Evolutionary conservation across 805 yeast genomes (phyloP).

Genomic region (Wickerhamiella brachini): DNA sequence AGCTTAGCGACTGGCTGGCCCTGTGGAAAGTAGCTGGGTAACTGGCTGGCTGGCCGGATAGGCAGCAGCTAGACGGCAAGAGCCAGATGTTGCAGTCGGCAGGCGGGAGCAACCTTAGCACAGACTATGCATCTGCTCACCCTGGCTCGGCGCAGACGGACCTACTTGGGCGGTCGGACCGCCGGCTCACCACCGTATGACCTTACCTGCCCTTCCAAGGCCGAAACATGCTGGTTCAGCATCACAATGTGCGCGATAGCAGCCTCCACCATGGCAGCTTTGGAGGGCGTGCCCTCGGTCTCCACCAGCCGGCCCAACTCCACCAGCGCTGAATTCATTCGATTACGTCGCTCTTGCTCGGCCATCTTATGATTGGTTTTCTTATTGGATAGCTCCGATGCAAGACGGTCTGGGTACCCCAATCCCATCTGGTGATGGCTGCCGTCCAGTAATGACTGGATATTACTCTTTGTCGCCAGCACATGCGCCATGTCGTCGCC

Average conservation of each 20-base stretch:
- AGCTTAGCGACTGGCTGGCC: too few relatives aligned
- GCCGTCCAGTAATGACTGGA: constrained; percentile 31
- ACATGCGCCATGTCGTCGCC: constrained; percentile 1
- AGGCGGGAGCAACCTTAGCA: too few relatives aligned
- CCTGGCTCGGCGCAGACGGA: not conserved
- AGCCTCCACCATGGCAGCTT: constrained; percentile 89
- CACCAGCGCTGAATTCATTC: constrained; percentile 77
- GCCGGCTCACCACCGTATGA: not conserved
- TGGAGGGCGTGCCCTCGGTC: constrained; percentile 45
- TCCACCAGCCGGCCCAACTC: constrained; percentile 51
- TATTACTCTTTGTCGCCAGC: constrained; percentile 29
- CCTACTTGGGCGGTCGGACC: not conserved
- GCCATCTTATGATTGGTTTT: constrained; percentile 78
- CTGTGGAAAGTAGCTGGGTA: too few relatives aligned
- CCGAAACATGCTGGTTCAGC: constrained; percentile 24
- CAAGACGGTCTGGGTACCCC: constrained; percentile 29
- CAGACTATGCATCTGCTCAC: too few relatives aligned
- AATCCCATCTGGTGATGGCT: constrained; percentile 29
- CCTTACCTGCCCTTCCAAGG: constrained; percentile 19
- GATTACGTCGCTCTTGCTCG: constrained; percentile 88
- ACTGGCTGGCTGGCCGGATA: too few relatives aligned
- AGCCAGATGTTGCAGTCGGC: too few relatives aligned
- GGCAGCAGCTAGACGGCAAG: too few relatives aligned
- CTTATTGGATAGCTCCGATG: constrained; percentile 31
- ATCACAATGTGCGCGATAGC: constrained; percentile 57